Base-by-base conservation (phyloP, 768 basidiomycete species). In the Pulveroboletus frians region DNA sequence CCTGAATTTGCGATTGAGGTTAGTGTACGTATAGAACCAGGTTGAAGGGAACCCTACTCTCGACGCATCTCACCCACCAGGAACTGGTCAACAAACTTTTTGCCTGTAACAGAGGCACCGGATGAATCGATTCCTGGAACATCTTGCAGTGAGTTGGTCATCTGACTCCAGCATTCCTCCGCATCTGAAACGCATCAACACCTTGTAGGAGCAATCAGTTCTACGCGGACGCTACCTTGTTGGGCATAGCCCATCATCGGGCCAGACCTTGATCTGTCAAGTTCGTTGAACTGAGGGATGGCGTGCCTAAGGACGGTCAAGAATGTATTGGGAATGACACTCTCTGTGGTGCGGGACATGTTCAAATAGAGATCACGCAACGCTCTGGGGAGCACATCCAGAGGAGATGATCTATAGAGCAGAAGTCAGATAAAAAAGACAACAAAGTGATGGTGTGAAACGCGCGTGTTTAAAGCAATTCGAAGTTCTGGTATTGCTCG, bases 251-350 rank as follows among this genome's bases (percentile, higher is more conserved):
- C 76, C 9, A 70, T 58, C 49, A 66, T 53, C 69, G 58, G 68
- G 39, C 59, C 71, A 41, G 61, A 69, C 67, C 54, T 70, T 71
- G 67, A 71, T 48, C 73, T 73, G 57, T 73, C 79, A 57, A 75
- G 56, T 63, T 98, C 93, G 3, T 83, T 88, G 59, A 99, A 98
- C 69, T 97, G 96, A 3, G 95, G 95, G 27, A 90, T 84, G 9
- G 83, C 79, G 49, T 79, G 76, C 17, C 94, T 80, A 35, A 99
- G 71, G 9, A 79, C 71, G 17, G 75, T 71, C 54, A 96, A 71
- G 68, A 97, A 92, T 1, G 66, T 30, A 10, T 73, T 52, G 0
- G 96, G 95, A 1, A 81, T 79, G 43, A 93, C 79, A 15, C 77
- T 79, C 39, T 89, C 86, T 0, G 86, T 83, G 1, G 92, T 92